Evolutionary conservation across 805 yeast genomes (phyloP).

Genomic region (Candida arabinofermentans): DNA sequence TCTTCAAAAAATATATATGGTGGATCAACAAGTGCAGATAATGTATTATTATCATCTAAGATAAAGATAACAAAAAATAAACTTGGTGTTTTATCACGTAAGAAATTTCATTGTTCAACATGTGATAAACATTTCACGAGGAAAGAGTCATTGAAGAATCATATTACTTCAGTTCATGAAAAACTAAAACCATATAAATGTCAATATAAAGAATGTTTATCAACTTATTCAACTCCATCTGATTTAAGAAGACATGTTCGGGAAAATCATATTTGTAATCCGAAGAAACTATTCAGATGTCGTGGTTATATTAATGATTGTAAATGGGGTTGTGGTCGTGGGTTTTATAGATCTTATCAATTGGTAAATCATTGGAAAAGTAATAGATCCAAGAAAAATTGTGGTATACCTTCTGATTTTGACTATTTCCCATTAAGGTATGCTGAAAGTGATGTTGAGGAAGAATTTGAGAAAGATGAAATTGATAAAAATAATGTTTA

Average conservation of each 20-base stretch:
- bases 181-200: constrained; percentile 16
- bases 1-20: background rate
- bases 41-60: background rate
- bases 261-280: constrained; percentile 11
- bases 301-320: constrained; percentile 7
- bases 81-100: background rate
- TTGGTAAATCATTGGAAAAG: constrained; percentile 21
- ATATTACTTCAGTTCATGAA: constrained; percentile 17
- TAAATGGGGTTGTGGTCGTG: constrained; percentile 18
- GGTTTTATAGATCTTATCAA: constrained; percentile 19
- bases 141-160: constrained; percentile 21
- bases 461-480: background rate
- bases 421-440: constrained; percentile 12
- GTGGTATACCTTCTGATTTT: constrained; percentile 16
- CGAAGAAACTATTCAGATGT: constrained; percentile 12
- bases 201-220: constrained; percentile 6
- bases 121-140: constrained; percentile 15
- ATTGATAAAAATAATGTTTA: too few species aligned
- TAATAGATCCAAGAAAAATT: constrained; percentile 13
- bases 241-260: constrained; percentile 21
- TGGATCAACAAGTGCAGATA: background rate
- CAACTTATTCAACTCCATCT: constrained; percentile 15
- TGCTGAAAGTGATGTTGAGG: constrained; percentile 1
- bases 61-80: too few species aligned
- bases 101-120: constrained; percentile 10